Base-by-base conservation (phyloP, 768 basidiomycete species). In the Podaxis rugospora region DNA sequence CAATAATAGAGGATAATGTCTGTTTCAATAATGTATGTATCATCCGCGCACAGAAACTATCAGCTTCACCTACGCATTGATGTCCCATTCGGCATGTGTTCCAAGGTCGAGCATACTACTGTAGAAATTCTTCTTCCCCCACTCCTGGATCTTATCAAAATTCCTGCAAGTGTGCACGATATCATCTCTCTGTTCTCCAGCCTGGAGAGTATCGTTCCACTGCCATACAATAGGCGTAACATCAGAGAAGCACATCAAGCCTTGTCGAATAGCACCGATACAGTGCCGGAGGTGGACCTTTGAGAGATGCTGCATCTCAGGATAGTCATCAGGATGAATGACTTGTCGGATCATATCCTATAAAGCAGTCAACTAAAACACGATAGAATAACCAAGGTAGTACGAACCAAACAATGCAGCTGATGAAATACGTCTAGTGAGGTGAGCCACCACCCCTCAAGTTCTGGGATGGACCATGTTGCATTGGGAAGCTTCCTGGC, bases 351-450 rank as follows among this genome's bases (percentile, higher is more conserved):
- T 61, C 36, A 56, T 46, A 40, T 70, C 64, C 69, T 69, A 39
- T 23, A 21, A 18, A 27, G 18, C 3, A 6, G 21, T 37, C 11
- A 28, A 59, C 27, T 32, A 21, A 21, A 16, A 28, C 27, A n/a
- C 18, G 3, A 13, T 7, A 32, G 35, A 5, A n/a, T 36, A 51
- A 16, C 32, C 32, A 37, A 51, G 1, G 10, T 13, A 23, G 47
- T 11, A 49, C 47, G 11, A 23, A 49, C 47, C 47, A 71, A 50
- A 51, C 69, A 68, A 55, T 71, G 70, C 9, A 71, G 56, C 46
- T 70, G 63, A 55, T 71, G 70, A 55, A 71, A 71, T 4, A 71
- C 69, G n/a, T 71, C 69, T 3, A 69, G 49, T 4, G 55, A 60
- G 11, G 61, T 63, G 13, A 70, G 62, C 50, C 64, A 71, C 42